These are phyloP conservation scores for Calophaca sinica DNA, from an alignment of 306 rosid species.

Conservation along the genomic window DNA sequence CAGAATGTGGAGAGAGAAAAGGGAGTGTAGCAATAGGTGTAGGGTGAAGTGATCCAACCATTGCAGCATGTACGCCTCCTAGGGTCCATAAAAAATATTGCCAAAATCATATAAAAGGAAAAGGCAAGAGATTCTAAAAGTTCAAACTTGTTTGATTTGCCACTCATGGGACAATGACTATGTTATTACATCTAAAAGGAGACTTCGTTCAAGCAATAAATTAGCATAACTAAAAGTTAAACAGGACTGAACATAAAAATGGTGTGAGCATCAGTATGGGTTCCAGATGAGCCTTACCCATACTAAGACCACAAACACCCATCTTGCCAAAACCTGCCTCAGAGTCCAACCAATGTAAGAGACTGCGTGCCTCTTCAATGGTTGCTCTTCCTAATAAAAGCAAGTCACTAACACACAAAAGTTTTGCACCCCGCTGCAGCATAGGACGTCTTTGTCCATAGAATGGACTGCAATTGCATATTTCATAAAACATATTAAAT, in stretches of 20 bases:
- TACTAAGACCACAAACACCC: conserved; percentile 99
- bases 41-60: conserved; percentile 99
- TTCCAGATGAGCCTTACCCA: conserved; percentile 73
- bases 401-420: conserved; percentile 96
- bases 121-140: conserved; percentile 27
- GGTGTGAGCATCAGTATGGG: conserved; percentile 32
- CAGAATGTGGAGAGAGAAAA: conserved; percentile 96
- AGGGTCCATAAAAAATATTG: conserved; percentile 45
- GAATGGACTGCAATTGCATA: conserved; percentile 81
- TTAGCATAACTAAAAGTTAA: conserved; percentile 21
- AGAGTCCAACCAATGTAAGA: conserved; percentile 87
- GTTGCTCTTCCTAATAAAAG: conserved; percentile 96
- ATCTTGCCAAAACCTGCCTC: conserved; percentile 93
- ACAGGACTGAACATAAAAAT: conserved; percentile 38
- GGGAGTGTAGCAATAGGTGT: conserved; percentile 94
- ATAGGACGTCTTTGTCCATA: conserved; percentile 95
- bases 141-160: conserved; percentile 34
- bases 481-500: conserved; percentile 27
- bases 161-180: background rate
- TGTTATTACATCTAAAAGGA: conserved; percentile 16
- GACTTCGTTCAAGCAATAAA: conserved; percentile 27
- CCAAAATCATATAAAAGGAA: conserved; percentile 39
- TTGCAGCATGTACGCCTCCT: conserved; percentile 99
- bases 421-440: conserved; percentile 90
- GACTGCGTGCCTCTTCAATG: conserved; percentile 93